Evolutionary conservation across 2,329 filamentous ascomycete genomes (phyloP).

Genomic region (Didymosphaeria variabile): DNA sequence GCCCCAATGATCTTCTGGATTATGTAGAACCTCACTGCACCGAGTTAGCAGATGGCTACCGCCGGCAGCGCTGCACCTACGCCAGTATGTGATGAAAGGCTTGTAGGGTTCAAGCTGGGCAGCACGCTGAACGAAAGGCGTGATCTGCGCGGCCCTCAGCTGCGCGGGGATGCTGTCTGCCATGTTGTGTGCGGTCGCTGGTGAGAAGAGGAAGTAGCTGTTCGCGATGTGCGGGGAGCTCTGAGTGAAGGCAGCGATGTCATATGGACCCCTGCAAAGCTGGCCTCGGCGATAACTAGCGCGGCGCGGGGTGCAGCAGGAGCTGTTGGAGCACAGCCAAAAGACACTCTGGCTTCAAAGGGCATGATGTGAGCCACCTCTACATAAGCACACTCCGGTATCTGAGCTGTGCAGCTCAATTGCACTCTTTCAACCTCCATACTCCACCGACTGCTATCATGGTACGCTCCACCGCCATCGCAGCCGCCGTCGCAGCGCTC

Average conservation of each 20-base stretch:
- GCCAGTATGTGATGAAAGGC: constrained; percentile 94
- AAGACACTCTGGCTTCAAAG: constrained; percentile 34
- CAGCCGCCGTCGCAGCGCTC: constrained; percentile 67
- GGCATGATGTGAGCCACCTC: constrained; percentile 27
- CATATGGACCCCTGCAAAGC: constrained; percentile 17
- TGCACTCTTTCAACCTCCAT: constrained; percentile 13
- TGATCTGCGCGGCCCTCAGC: constrained; percentile 82
- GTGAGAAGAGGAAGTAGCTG: constrained; percentile 8
- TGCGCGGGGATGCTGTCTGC: constrained; percentile 73
- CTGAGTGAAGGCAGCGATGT: constrained; percentile 8
- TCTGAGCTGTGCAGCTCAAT: constrained; percentile 15
- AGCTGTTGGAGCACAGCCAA: constrained; percentile 24
- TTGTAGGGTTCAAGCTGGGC: constrained; percentile 83
- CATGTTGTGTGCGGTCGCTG: constrained; percentile 61
- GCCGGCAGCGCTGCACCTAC: constrained; percentile 63
- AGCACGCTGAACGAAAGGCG: constrained; percentile 83
- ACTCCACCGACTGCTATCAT: constrained; percentile 31
- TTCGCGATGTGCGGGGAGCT: constrained; percentile 7
- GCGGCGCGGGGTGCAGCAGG: constrained; percentile 27
- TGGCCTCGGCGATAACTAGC: constrained; percentile 22
- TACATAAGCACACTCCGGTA: constrained; percentile 26
- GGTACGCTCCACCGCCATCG: constrained; percentile 48
- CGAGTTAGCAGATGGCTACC: constrained; percentile 26
- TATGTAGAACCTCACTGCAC: constrained; percentile 65
- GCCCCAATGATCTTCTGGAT: constrained; percentile 89